A percentile compares a stretch with the other conserved stretches of the same genome.
Conservation (phyloP, 179 eudicot genomes). For the Beta lomatogona region DNA sequence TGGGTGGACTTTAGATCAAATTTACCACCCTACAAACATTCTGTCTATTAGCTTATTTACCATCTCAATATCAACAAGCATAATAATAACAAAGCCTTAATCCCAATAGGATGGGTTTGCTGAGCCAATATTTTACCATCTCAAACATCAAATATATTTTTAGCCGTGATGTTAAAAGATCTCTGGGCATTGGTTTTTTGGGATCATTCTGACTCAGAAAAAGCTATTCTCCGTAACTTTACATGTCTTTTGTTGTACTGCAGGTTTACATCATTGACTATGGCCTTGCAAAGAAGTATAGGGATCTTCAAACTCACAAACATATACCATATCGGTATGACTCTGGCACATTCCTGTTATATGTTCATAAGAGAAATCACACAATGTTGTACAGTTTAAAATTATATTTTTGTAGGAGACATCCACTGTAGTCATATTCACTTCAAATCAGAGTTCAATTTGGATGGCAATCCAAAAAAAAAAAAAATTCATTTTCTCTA, state of each 20-base stretch:
- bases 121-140: too few relatives aligned
- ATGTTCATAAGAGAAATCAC: neutral
- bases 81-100: too few relatives aligned
- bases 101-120: too few relatives aligned
- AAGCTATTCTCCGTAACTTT: neutral
- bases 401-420: neutral
- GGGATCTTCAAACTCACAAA: conserved; percentile 94
- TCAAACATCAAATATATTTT: neutral
- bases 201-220: neutral
- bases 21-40: neutral
- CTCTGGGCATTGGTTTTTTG: conserved; percentile 1
- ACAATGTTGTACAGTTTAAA: neutral
- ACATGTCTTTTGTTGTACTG: conserved; percentile 1
- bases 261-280: conserved; percentile 86
- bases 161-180: neutral
- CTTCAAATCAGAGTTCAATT: neutral
- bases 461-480: neutral
- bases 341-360: neutral
- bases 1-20: neutral
- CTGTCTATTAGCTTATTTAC: neutral
- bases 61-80: neutral
- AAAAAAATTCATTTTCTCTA: neutral
- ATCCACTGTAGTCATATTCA: neutral
- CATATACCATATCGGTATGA: conserved; percentile 92
- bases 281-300: conserved; percentile 90